Evolutionary conservation across 345 rosid genomes (phyloP).

Genomic region (Citrus sinensis): DVS_A1.0 CM039168.1:2441001-2441500

Average conservation of each 20-base stretch:
- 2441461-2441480: constrained; percentile 32
- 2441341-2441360: constrained; percentile 54
- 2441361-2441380: constrained; percentile 51
- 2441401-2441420: not conserved
- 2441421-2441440: constrained; percentile 15
- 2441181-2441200: not conserved
- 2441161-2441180: constrained; percentile 1
- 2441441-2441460: not conserved
- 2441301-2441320: constrained; percentile 71
- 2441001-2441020: constrained; percentile 58
- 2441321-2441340: constrained; percentile 66
- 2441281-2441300: constrained; percentile 95
- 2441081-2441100: constrained; percentile 96
- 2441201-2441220: not conserved
- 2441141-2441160: constrained; percentile 60
- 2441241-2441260: not conserved
- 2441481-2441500: constrained; percentile 76
- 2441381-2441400: constrained; percentile 50
- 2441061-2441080: constrained; percentile 60
- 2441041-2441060: constrained; percentile 75
- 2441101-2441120: constrained; percentile 87
- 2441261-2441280: not conserved
- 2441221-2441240: constrained; percentile 1
- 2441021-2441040: constrained; percentile 65
- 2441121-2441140: constrained; percentile 74